Evolutionary conservation across 768 basidiomycete species (phyloP), one percentile per base, ranked within the genome.

Genomic region (Kwoniella sp.): DNA sequence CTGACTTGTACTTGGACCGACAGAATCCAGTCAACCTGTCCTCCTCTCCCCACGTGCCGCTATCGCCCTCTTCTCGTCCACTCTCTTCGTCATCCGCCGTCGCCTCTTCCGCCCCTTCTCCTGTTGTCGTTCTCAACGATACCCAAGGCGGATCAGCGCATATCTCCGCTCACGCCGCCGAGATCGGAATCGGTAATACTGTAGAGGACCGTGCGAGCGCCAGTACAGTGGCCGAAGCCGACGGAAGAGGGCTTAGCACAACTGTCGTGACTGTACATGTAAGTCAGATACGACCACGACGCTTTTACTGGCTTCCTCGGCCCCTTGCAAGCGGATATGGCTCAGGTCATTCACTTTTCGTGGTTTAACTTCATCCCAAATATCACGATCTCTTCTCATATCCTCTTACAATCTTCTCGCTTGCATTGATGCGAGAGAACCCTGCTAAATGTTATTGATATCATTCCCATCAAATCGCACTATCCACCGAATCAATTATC

Each of bases 11-110:
- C 34, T 45, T 20, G 41, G 41, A 45, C 41, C 20, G 9, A 17
- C 11, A 17, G 2, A 13, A 63, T 29, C 45, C 25, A 48, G 28
- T 55, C 61, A 63, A 55, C 37, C 61, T 63, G 61, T 63, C 61
- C 47, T 54, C 61, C 34, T 28, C 53, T 47, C 28, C 38, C 12
- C 61, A 53, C 25, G 29, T 13, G 37, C 25, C 50, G 12, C 23
- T 17, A 9, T 45, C 41, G 41, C 41, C 41, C 41, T 45, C 41
- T 45, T 45, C 41, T 20, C 41, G n/a, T n/a, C n/a, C n/a, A n/a
- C n/a, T n/a, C n/a, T n/a, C n/a, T n/a, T n/a, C 17, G 8, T 11
- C 41, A 9, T 8, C 41, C 41, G 41, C 41, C 17, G 8, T 45
- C 41, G 41, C 3, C 41, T 45, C 41, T 17, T 9, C 41, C 41